Percentiles rank a stretch among this genome's conserved stretches.
phyloP scores from a whole-genome alignment of 108 stramenopile species.

The Cyclotella atomus region DNA sequence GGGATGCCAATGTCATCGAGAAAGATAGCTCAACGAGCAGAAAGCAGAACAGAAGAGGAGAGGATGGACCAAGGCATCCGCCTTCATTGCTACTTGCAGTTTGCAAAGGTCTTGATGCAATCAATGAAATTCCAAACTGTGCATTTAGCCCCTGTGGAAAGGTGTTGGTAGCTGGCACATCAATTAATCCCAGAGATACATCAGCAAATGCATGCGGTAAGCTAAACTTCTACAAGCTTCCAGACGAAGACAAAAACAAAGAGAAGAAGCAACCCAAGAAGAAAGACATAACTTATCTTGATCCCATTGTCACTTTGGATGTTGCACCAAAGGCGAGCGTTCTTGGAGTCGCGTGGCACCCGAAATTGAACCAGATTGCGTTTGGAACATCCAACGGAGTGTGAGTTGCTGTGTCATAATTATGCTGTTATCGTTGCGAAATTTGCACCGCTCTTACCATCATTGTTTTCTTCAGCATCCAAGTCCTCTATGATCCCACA shows the following conservation, averaged over 20 bases:
- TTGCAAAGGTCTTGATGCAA: slow-evolving; percentile 47
- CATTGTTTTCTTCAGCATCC: slow-evolving; percentile 33
- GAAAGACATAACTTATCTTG: slow-evolving; percentile 15
- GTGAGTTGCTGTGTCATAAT: slow-evolving; percentile 17
- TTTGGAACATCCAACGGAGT: slow-evolving; percentile 65
- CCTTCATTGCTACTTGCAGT: slow-evolving; percentile 46
- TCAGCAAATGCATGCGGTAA: slow-evolving; percentile 32
- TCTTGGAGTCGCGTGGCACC: slow-evolving; percentile 77
- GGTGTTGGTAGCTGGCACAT: slow-evolving; percentile 66
- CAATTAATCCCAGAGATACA: slow-evolving; percentile 38
- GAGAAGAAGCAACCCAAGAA: slow-evolving; percentile 15
- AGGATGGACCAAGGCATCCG: slow-evolving; percentile 19
- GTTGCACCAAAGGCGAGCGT: slow-evolving; percentile 42
- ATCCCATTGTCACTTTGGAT: slow-evolving; percentile 45
- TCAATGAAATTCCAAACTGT: slow-evolving; percentile 57
- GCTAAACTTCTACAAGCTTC: slow-evolving; percentile 49
- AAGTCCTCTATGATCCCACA: slow-evolving; percentile 62
- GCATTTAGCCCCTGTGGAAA: slow-evolving; percentile 76
- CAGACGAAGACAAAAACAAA: slow-evolving; percentile 30
- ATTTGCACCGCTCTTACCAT: too few species aligned
- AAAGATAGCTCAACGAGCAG: slow-evolving; percentile 23
- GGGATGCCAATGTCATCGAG: slow-evolving; percentile 56
- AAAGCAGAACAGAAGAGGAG: slow-evolving; percentile 30
- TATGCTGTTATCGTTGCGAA: neutral
- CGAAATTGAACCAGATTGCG: slow-evolving; percentile 83